A percentile compares a stretch with the other conserved stretches of the same genome.
Evolutionary conservation across 441 rosid species (phyloP).

Genomic region (Brassica hybrid): DNA sequence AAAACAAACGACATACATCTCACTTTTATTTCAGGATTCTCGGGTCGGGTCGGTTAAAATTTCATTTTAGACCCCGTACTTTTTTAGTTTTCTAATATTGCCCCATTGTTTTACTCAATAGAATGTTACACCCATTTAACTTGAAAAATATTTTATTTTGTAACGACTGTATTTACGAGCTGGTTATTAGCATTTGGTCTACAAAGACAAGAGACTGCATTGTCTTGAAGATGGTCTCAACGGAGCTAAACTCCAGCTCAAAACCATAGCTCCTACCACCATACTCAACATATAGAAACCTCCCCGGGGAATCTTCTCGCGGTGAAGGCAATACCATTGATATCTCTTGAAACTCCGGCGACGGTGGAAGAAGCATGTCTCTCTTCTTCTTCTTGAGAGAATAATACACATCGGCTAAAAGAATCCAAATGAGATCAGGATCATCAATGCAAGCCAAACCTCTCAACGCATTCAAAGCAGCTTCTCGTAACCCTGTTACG

Average conservation of each 20-base stretch:
- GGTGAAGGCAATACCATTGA: slow-evolving; percentile 64
- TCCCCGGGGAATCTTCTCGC: slow-evolving; percentile 60
- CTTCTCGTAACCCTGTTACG: slow-evolving; percentile 65
- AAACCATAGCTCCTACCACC: slow-evolving; percentile 74
- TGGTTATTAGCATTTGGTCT: slow-evolving; percentile 46
- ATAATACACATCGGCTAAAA: slow-evolving; percentile 81
- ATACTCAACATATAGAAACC: slow-evolving; percentile 66
- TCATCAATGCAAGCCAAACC: slow-evolving; percentile 84
- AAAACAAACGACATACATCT: not conserved
- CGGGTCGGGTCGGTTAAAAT: slow-evolving; percentile 16
- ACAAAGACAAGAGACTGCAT: slow-evolving; percentile 55
- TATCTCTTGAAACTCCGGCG: slow-evolving; percentile 54
- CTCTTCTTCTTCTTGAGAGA: slow-evolving; percentile 53
- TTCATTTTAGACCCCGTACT: not conserved
- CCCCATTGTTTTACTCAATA: not conserved
- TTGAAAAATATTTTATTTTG: too few species aligned
- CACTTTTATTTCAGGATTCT: not conserved
- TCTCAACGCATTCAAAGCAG: slow-evolving; percentile 67
- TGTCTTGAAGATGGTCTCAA: slow-evolving; percentile 63
- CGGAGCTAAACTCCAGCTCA: slow-evolving; percentile 63
- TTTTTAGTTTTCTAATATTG: not conserved
- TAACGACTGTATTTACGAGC: not conserved
- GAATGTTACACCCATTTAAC: not conserved
- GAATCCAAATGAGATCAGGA: slow-evolving; percentile 92
- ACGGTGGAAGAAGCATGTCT: slow-evolving; percentile 56